Percentiles rank a stretch among this genome's conserved stretches.
These are phyloP conservation scores for Clonostachys byssicola DNA, from an alignment of 2,329 filamentous ascomycete species.

Conservation along the genomic window DNA sequence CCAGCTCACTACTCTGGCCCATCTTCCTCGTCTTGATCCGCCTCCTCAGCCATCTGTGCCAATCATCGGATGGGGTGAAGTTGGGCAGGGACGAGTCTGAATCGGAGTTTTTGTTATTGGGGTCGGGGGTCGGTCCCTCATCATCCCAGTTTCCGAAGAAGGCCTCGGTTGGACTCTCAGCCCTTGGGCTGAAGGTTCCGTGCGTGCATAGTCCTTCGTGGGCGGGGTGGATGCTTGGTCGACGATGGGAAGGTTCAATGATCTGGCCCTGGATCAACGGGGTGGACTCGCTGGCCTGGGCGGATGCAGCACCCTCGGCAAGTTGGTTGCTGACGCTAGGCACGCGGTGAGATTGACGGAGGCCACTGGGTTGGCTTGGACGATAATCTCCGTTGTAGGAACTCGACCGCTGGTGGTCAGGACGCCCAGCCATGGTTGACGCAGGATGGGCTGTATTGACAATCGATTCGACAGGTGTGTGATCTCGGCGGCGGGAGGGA, in stretches of 20 bases:
- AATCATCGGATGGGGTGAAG: constrained; percentile 33
- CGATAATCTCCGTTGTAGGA: constrained; percentile 9
- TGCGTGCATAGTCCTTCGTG: constrained; percentile 58
- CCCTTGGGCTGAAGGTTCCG: constrained; percentile 71
- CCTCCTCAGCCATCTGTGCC: constrained; percentile 43
- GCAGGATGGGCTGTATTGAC: no score
- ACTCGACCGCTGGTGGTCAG: constrained; percentile 1
- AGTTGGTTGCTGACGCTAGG: constrained; percentile 7
- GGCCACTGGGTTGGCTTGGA: constrained; percentile 36
- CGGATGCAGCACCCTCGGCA: background rate
- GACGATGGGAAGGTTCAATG: constrained; percentile 4
- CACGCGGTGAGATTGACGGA: constrained; percentile 37
- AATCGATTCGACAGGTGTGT: no score
- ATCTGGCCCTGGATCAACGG: constrained; percentile 33
- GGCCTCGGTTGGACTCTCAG: constrained; percentile 38
- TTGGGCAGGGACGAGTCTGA: constrained; percentile 32
- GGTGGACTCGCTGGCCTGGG: constrained; percentile 38
- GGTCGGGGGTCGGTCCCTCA: constrained; percentile 22
- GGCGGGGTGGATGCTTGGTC: constrained; percentile 17
- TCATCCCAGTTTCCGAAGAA: constrained; percentile 18
- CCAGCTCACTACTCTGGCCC: constrained; percentile 68
- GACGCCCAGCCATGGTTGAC: constrained; percentile 2
- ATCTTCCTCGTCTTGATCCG: constrained; percentile 61
- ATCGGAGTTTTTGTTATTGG: constrained; percentile 23
- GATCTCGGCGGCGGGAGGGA: no score